Evolutionary conservation across 345 rosid genomes (phyloP), one percentile per base, ranked within the genome.

Genomic region (Luvunga scandens): DNA sequence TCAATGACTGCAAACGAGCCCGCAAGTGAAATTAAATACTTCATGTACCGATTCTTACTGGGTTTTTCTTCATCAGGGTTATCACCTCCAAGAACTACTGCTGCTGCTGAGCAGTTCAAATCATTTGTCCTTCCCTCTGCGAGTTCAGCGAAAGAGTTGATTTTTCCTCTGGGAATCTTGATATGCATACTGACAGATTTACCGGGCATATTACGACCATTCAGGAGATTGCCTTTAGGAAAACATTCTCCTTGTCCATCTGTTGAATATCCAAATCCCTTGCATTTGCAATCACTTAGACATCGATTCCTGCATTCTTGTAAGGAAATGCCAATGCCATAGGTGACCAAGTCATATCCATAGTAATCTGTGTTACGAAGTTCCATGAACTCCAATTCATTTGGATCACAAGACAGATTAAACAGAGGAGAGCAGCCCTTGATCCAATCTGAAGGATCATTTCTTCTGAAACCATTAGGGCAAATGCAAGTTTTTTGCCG

Each of bases 401-500:
- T 59, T 33, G 65, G 70, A 69, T 80, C 38, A 79, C 79, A 75
- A 28, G 69, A 57, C 69, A 79, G 27, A 57, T 79, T 79, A 66
- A 73, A 79, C 55, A 8, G 24, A 38, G 78, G 82, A 13, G 74
- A 73, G 42, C 85, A 83, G 2, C 85, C 83, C 16, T 66, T 62
- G 16, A 80, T 72, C 83, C 83, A 83, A 57, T 83, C 83, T 12
- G 82, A 64, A 25, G 50, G 56, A 71, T 79, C 67, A 24, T 61
- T 76, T 34, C 62, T 39, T 22, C 55, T 31, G 36, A 79, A 83
- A n/a, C 86, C 81, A 2, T 25, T 28, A 27, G 80, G 83, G 57
- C 83, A 83, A 21, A 55, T 70, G 72, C 86, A 80, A 42, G 53
- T 80, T 18, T n/a, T n/a, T n/a, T 31, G 53, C 7, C 36, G 18